Percentiles rank a stretch among this genome's conserved stretches.
Conservation (phyloP, 352 stramenopile genomes). For the Globisporangium sylvaticum region DNA sequence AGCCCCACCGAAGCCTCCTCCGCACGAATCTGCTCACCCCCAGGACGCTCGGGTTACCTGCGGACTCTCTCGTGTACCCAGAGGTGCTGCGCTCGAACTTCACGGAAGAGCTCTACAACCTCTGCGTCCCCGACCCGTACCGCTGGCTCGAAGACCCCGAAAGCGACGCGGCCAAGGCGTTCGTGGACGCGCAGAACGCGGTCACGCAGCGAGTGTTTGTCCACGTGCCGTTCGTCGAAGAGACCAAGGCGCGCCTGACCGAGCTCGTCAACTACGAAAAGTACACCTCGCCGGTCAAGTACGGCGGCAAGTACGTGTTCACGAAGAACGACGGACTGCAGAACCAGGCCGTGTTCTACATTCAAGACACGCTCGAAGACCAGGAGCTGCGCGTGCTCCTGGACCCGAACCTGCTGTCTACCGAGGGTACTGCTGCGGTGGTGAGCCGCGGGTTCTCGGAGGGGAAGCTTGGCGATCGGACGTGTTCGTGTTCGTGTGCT, state of each 20-base stretch:
- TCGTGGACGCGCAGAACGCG: conserved; percentile 74
- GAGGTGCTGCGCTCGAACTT: too few species aligned
- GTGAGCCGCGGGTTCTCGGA: conserved; percentile 64
- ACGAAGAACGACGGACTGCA: conserved; percentile 86
- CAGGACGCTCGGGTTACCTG: too few species aligned
- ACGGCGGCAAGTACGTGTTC: conserved; percentile 80
- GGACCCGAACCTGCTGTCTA: conserved; percentile 76
- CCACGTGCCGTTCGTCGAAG: conserved; percentile 55
- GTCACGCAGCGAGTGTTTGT: conserved; percentile 63
- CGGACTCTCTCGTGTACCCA: too few species aligned
- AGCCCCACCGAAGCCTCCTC: too few species aligned
- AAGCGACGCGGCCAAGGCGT: conserved; percentile 68
- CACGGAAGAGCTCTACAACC: conserved; percentile 42
- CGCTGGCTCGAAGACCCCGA: conserved; percentile 81
- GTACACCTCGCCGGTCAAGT: conserved; percentile 68
- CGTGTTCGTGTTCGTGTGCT: conserved; percentile 88
- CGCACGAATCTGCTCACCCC: too few species aligned
- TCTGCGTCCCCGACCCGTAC: conserved; percentile 56
- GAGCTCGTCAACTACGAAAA: conserved; percentile 90
- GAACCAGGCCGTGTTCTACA: conserved; percentile 87
- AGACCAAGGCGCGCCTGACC: conserved; percentile 73
- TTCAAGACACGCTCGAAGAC: conserved; percentile 63
- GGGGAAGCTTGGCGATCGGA: conserved; percentile 54
- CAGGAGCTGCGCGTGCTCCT: conserved; percentile 62
- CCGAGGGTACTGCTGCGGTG: conserved; percentile 72